A percentile compares a stretch with the other conserved stretches of the same genome.
These are phyloP conservation scores for Tolypocladium sp. DNA, from an alignment of 2,329 filamentous ascomycete species.

Conservation along the genomic window DNA sequence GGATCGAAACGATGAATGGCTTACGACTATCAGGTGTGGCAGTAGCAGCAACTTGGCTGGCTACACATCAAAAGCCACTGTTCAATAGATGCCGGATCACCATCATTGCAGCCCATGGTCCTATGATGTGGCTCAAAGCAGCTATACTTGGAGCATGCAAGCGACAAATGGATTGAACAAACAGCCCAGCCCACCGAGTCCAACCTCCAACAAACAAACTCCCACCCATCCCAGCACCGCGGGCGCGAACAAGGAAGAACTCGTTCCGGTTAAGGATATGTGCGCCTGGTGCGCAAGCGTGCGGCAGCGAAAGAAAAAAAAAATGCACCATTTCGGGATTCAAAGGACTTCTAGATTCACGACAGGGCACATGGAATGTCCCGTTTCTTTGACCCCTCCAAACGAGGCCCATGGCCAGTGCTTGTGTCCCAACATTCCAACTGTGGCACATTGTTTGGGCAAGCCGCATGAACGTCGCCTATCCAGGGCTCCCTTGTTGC, in stretches of 20 bases:
- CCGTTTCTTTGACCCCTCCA: not conserved
- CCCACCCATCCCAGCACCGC: not conserved
- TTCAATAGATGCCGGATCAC: not conserved
- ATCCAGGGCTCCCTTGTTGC: constrained; percentile 3
- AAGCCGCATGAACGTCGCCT: not conserved
- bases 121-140: not conserved
- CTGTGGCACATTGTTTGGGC: constrained; percentile 1
- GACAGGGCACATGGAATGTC: not conserved
- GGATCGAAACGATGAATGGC: not conserved
- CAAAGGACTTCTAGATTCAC: not conserved
- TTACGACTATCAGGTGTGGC: not conserved
- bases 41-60: not conserved
- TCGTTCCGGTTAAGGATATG: not conserved
- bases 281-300: not conserved
- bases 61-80: too few species aligned
- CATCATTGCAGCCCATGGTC: not conserved
- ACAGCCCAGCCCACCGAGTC: not conserved
- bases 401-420: not conserved
- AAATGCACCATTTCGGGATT: not conserved
- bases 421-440: constrained; percentile 1
- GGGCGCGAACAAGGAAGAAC: not conserved
- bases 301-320: not conserved
- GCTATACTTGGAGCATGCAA: not conserved
- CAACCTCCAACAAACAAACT: not conserved
- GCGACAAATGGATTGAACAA: not conserved